Base-by-base conservation (phyloP, 805 yeast species). In the Wickerhamomyces pijperi region DNA sequence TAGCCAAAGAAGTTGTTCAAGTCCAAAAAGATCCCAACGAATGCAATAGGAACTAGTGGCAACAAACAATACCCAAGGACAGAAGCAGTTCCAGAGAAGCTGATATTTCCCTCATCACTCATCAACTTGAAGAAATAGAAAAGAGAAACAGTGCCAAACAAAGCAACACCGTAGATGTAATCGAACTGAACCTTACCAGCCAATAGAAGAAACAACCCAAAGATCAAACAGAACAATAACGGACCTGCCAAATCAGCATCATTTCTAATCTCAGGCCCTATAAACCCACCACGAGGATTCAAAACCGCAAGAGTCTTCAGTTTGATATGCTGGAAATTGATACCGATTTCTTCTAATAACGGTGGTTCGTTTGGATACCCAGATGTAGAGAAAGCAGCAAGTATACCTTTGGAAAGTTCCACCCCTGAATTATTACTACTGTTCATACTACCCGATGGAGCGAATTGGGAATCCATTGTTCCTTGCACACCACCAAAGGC, bases 281-380 rank as follows among this genome's bases (percentile, higher is more conserved):
- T 67, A 14, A 63, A 61, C 28, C 78, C 72, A 19, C 32, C 71
- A 35, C 60, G 59, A 13, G 96, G 94, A 49, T 83, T 82, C 56
- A 92, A 68, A 11, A 88, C 97, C 1, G 90, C 84, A 53, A 76
- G 60, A 0, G 97, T 92, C 65, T 85, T 92, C 28, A 75, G 68
- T 50, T 78, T 75, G 47, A 92, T 90, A 54, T 90, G 97, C 32
- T 70, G 71, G 53, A 92, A 92, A 58, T 92, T 88, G 54, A 92
- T 84, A 3, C 97, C 98, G 19, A 92, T 61, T 55, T 92, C 98
- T 56, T 92, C 95, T 38, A 92, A 64, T 35, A 92, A 65, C 3
- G 97, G 87, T 0, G 95, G 88, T 58, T 92, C 98, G n/a, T 87
- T 90, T 0, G 95, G 78, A 54, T 92, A 92, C 1, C 98, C 98